phyloP scores from a whole-genome alignment of 305 asterid species.

The Fraxinus xanthoxyloides region DNA sequence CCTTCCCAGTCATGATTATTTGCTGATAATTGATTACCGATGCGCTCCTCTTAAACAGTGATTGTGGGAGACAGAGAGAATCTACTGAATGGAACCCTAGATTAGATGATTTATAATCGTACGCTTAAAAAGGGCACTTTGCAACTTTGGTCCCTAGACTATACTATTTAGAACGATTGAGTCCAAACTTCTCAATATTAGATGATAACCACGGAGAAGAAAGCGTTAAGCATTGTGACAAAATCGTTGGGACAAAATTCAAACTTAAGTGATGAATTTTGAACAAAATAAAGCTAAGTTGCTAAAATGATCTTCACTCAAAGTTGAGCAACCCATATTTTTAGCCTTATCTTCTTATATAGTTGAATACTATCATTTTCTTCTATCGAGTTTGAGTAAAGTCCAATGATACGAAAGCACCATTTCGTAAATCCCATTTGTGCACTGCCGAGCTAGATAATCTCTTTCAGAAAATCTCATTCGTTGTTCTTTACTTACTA shows the following conservation, averaged over 20 bases:
- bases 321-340: background rate
- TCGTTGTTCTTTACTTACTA: background rate
- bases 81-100: background rate
- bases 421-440: background rate
- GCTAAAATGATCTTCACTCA: background rate
- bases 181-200: background rate
- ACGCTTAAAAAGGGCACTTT: background rate
- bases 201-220: background rate
- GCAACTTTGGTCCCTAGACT: background rate
- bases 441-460: background rate
- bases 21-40: background rate
- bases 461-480: background rate
- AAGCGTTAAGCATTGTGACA: background rate
- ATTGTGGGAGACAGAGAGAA: background rate
- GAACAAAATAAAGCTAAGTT: background rate
- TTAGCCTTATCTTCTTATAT: background rate
- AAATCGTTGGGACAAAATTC: background rate
- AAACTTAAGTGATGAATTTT: background rate
- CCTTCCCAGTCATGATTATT: slow-evolving; percentile 81
- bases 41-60: background rate
- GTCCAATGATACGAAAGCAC: no score
- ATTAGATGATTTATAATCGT: background rate
- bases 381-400: no score
- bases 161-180: background rate
- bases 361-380: no score